Evolutionary conservation across 495 filamentous ascomycete genomes (phyloP), one percentile per base, ranked within the genome.

Genomic region (Sabuloglossum arenarium): DNA sequence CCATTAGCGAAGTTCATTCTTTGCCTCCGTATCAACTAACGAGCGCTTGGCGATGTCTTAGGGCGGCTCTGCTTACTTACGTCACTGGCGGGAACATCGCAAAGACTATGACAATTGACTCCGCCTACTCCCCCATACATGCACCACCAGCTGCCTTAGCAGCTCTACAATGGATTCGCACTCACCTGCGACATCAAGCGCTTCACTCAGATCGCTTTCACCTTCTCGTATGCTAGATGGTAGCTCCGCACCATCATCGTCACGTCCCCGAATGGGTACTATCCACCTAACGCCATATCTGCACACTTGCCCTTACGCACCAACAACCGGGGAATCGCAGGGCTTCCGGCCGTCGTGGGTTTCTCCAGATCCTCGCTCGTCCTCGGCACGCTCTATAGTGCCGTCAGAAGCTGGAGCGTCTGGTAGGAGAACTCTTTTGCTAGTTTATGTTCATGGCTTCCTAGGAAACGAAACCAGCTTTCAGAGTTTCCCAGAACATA

Each of bases 381-480:
- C 78, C 14, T 85, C 82, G 12, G 73, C 72, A 1, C 79, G 84
- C 57, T 84, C 81, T 6, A 68, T 85, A 51, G 66, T 73, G 9
- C 75, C 80, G 0, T 69, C 73, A 16, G 62, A 69, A 6, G 66
- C 67, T 12, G 66, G 65, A 16, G 29, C 66, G 24, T 53, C 63
- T 6, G 52, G 58, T 29, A 46, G 42, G 25, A 56, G 88, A 56
- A 83, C 69, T 29, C 71, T 97, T 12, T 72, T 97, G 0, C 61
- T 95, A 10, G 68, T 97, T 24, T 95, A 87, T 64, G 80, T 97
- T 61, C 88, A 94, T 69, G 90, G 90, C 45, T 96, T 95, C 70
- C 86, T 88, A 78, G 90, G 90, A 28, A 82, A 84, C 51, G 87
- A 93, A 67, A 81, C 81, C 16, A 89, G 84, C 59, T 97, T 97